Base-by-base conservation (phyloP, 1,284 basidiomycete genomes). In the Irpex lacteus region DNA sequence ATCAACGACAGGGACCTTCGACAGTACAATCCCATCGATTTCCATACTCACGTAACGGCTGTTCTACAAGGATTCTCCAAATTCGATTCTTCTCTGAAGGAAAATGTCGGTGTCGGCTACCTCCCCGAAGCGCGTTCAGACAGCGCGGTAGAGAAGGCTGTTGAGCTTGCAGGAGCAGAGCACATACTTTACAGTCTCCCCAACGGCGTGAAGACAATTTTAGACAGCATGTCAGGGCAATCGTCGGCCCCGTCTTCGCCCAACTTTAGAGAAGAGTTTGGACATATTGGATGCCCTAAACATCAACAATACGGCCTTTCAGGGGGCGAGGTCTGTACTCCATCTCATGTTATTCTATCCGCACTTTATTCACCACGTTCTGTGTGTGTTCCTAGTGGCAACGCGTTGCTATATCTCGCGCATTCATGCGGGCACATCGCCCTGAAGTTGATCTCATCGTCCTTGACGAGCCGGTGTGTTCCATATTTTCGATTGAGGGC, bases 31-130 rank as follows among this genome's bases (percentile, higher is more conserved):
- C 88, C 91, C 26, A 74, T 75, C 9, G 89, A 75, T 60, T 86
- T 91, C 67, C 93, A 95, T 73, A 77, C 78, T 49, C 89, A 88
- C 72, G 77, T 87, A 36, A 87, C 89, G 7, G 87, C 87, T n/a
- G 88, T 94, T 18, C 91, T 95, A 73, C 93, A 95, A 73, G 87
- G 87, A 55, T 94, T 93, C 75, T 87, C 88, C 38, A 89, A 88
- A 73, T 93, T 90, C 73, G 87, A 85, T 70, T 82, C 88, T 9
- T 85, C 89, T 0, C 81, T 92, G n/a, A 81, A 85, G 66, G 89
- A 92, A 70, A 94, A 94, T 70, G 87, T 93, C 21, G 93, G 92
- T 15, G 76, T 94, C 3, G 93, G 93, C 19, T 83, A 83, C 70
- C 81, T 92, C 32, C 81, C 82, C 18, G 82, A 85, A 66, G 74